Evolutionary conservation across 2,329 filamentous ascomycete species (phyloP).

Genomic region (Aspergillus transmontanensis): DNA sequence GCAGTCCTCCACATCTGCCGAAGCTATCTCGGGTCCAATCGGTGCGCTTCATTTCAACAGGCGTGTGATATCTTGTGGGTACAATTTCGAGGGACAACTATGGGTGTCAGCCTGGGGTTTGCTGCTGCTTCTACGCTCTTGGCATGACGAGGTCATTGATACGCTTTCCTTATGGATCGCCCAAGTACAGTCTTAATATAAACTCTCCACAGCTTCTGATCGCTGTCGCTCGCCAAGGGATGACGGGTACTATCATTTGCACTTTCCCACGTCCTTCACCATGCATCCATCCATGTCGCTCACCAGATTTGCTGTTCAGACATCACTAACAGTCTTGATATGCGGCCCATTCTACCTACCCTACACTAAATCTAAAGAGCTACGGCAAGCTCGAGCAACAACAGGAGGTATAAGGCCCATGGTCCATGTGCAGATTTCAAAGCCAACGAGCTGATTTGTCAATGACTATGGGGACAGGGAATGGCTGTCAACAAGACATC

Average conservation of each 20-base stretch:
- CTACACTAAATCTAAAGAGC: slow-evolving; percentile 6
- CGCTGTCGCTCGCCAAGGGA: background rate
- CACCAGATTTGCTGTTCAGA: background rate
- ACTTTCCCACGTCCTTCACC: background rate
- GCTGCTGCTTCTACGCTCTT: background rate
- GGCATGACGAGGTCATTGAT: background rate
- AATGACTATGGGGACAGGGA: background rate
- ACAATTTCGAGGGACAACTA: background rate
- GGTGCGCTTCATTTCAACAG: background rate
- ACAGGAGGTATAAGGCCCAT: background rate
- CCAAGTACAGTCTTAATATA: background rate
- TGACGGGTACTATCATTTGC: background rate
- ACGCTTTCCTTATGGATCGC: background rate
- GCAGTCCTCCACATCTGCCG: background rate
- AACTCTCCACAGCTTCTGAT: background rate
- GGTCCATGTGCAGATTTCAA: background rate
- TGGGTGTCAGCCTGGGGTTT: background rate
- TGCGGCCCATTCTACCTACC: slow-evolving; percentile 15
- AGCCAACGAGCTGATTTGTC: background rate
- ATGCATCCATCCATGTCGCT: background rate
- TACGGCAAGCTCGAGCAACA: background rate
- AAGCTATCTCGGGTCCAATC: background rate
- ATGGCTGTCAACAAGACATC: background rate
- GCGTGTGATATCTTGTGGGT: background rate
- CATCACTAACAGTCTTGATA: slow-evolving; percentile 10